A percentile compares a stretch with the other conserved stretches of the same genome.
phyloP scores from a whole-genome alignment of 257 asterid genomes.

The Solanum virginianum region DNA sequence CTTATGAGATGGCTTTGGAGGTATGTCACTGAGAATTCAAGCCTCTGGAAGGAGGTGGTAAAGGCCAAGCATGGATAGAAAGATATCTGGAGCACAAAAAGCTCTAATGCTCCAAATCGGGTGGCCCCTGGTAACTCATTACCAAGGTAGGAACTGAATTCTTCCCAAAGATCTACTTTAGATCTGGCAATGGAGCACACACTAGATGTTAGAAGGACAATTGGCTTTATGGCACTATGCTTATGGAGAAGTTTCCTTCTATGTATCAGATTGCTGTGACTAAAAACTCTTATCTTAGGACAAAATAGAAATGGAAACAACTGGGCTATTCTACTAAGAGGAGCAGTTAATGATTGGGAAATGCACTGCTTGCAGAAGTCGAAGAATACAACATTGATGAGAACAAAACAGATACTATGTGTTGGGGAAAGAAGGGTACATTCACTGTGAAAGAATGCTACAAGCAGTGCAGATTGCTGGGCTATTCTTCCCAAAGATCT shows the following conservation, averaged over 20 bases:
- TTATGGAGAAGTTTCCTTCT: not conserved
- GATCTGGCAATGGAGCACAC: not conserved
- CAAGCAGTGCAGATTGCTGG: too few species aligned
- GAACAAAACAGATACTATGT: too few species aligned
- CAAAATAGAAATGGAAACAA: too few species aligned
- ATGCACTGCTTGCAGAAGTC: too few species aligned
- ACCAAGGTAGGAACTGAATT: not conserved
- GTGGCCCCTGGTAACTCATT: not conserved
- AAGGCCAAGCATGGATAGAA: not conserved
- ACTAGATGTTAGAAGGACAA: not conserved
- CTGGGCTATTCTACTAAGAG: too few species aligned
- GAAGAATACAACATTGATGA: too few species aligned
- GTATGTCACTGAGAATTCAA: not conserved
- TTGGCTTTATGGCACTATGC: not conserved
- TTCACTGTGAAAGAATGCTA: too few species aligned
- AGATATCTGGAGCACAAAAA: not conserved
- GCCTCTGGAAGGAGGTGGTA: not conserved
- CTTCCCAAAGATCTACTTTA: not conserved
- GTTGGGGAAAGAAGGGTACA: too few species aligned
- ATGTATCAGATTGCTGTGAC: not conserved
- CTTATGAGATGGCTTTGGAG: not conserved
- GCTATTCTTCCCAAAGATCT: not conserved
- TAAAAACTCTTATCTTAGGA: not conserved
- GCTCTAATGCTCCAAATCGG: too few species aligned
- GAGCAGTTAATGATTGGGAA: too few species aligned